Evolutionary conservation across 1,284 basidiomycete species (phyloP).

Genomic region (Hemileia vastatrix): DNA sequence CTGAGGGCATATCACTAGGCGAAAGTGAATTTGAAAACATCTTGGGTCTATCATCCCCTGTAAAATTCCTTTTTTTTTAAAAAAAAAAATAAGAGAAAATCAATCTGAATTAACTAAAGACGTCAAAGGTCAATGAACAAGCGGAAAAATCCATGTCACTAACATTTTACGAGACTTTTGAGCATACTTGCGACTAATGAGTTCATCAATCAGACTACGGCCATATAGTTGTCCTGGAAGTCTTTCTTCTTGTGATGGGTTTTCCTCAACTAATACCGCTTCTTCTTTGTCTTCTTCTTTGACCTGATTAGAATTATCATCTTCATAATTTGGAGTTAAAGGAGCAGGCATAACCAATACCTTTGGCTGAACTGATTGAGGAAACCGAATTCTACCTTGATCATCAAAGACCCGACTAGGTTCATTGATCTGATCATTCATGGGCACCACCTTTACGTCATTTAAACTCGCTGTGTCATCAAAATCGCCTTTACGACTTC

Average conservation of each 20-base stretch:
- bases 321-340: conserved; percentile 12
- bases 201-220: conserved; percentile 19
- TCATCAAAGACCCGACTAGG: conserved; percentile 9
- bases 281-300: neutral
- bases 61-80: conserved; percentile 11
- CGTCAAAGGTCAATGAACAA: neutral
- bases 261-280: conserved; percentile 4
- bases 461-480: neutral
- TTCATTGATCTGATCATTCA: neutral
- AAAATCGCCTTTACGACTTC: neutral
- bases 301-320: conserved; percentile 7
- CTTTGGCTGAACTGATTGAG: conserved; percentile 10
- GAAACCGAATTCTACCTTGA: conserved; percentile 19
- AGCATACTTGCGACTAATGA: conserved; percentile 16
- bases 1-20: conserved; percentile 6
- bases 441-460: neutral
- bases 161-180: conserved; percentile 18
- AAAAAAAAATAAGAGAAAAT: neutral
- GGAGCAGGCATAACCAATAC: conserved; percentile 20
- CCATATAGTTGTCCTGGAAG: conserved; percentile 19
- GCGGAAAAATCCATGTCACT: neutral
- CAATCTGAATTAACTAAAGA: neutral
- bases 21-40: conserved; percentile 18
- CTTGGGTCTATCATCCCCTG: conserved; percentile 2
- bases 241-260: neutral